phyloP scores from a whole-genome alignment of 176 grass and related monocot species.

The Typha latifolia region DNA sequence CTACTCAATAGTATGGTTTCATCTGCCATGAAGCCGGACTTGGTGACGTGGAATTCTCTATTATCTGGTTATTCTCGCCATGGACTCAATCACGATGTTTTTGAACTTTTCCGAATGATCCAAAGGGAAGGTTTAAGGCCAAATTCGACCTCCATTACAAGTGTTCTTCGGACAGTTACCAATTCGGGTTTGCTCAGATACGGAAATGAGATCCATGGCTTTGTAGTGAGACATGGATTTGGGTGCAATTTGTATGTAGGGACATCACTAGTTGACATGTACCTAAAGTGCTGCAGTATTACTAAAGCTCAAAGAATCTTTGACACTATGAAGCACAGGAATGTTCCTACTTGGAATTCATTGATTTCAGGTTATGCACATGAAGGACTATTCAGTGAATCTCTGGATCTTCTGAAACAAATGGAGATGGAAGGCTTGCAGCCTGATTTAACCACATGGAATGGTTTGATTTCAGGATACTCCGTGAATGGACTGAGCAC shows the following conservation, averaged over 20 bases:
- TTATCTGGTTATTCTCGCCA: slow-evolving; percentile 58
- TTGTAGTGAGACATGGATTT: slow-evolving; percentile 40
- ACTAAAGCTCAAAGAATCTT: slow-evolving; percentile 46
- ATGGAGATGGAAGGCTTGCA: slow-evolving; percentile 53
- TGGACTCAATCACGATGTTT: slow-evolving; percentile 32
- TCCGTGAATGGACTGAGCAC: slow-evolving; percentile 41
- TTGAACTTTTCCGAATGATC: slow-evolving; percentile 33
- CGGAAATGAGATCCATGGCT: slow-evolving; percentile 54
- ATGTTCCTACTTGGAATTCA: slow-evolving; percentile 74
- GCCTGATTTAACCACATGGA: slow-evolving; percentile 78
- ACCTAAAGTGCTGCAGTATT: slow-evolving; percentile 53
- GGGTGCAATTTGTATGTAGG: slow-evolving; percentile 42
- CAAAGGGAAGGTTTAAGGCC: slow-evolving; percentile 30
- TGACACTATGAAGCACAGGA: slow-evolving; percentile 39
- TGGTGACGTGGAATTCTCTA: slow-evolving; percentile 70
- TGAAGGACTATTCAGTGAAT: slow-evolving; percentile 28
- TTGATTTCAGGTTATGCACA: slow-evolving; percentile 51
- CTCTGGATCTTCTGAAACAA: slow-evolving; percentile 42
- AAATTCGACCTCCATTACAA: slow-evolving; percentile 43
- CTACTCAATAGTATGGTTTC: slow-evolving; percentile 38
- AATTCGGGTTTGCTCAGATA: slow-evolving; percentile 29
- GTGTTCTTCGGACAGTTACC: slow-evolving; percentile 53
- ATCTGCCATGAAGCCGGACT: slow-evolving; percentile 33
- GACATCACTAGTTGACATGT: slow-evolving; percentile 69
- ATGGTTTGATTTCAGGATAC: slow-evolving; percentile 67